phyloP scores from a whole-genome alignment of 495 filamentous ascomycete species.

The Aspergillus homomorphus region DNA sequence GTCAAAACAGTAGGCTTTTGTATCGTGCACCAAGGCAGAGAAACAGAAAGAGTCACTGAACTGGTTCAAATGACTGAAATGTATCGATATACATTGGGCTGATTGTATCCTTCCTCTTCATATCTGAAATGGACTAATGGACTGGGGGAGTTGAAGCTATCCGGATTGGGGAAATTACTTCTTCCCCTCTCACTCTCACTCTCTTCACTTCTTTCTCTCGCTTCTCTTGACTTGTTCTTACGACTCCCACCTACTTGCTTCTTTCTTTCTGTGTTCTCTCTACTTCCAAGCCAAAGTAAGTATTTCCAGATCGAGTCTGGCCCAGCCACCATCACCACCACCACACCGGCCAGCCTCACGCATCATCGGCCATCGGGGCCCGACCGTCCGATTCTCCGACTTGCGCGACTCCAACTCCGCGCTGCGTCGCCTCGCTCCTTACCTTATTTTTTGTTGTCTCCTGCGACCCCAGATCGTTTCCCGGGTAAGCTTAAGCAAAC shows the following conservation, averaged over 20 bases:
- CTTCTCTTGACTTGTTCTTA: constrained; percentile 16
- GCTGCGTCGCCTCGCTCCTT: background rate
- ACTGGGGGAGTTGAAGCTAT: no score
- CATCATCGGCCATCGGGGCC: constrained; percentile 14
- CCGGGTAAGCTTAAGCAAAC: background rate
- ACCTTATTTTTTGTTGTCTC: background rate
- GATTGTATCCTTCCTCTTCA: no score
- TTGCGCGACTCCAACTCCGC: background rate
- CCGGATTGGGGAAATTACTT: no score
- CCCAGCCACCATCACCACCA: background rate
- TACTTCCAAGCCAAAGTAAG: background rate
- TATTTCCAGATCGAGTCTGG: background rate
- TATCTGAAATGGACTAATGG: no score
- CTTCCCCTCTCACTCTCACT: background rate
- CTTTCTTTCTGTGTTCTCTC: background rate
- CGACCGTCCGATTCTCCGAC: constrained; percentile 15
- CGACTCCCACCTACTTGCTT: background rate
- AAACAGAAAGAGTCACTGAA: no score
- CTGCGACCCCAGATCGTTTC: background rate
- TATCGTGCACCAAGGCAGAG: no score
- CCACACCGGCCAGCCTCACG: background rate
- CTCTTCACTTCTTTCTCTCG: constrained; percentile 25
- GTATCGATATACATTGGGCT: no score
- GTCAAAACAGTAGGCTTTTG: no score
- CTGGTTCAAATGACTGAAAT: no score